phyloP scores from a whole-genome alignment of 1,139 yeast genomes.

The Zygosaccharomyces pseudobailii region DNA sequence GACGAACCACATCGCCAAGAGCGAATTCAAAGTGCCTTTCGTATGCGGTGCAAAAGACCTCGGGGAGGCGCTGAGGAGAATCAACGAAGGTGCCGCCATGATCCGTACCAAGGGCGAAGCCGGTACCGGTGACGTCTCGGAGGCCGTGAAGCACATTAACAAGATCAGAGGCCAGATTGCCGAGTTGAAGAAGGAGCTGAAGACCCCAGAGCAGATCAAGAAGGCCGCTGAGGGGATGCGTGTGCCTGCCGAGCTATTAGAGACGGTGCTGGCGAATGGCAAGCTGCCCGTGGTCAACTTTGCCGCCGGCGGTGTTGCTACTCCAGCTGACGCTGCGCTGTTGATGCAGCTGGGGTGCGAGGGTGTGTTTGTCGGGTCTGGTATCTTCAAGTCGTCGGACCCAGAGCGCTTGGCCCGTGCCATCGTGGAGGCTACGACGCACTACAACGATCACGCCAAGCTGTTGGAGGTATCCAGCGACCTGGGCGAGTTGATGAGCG shows the following conservation, averaged over 20 bases:
- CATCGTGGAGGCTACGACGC: constrained; percentile 77
- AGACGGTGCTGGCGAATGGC: constrained; percentile 51
- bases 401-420: constrained; percentile 76
- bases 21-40: constrained; percentile 65
- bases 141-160: constrained; percentile 75
- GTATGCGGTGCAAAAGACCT: constrained; percentile 84
- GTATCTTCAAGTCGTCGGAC: constrained; percentile 62
- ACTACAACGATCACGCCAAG: constrained; percentile 59
- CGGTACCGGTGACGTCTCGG: constrained; percentile 83
- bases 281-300: constrained; percentile 81
- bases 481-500: constrained; percentile 46
- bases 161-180: constrained; percentile 53
- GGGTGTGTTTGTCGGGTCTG: constrained; percentile 89
- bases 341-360: constrained; percentile 91
- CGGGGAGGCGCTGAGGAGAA: constrained; percentile 80
- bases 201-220: constrained; percentile 44
- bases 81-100: constrained; percentile 85
- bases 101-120: constrained; percentile 87
- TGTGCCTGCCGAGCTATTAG: constrained; percentile 53
- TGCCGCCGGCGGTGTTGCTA: constrained; percentile 89
- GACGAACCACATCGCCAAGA: constrained; percentile 58
- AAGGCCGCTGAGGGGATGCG: constrained; percentile 55
- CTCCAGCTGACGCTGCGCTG: constrained; percentile 85
- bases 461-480: constrained; percentile 69
- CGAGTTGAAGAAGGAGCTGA: constrained; percentile 37